Evolutionary conservation across 2,329 filamentous ascomycete species (phyloP), one percentile per base, ranked within the genome.

Genomic region (Chalaropsis thielavioides): DNA sequence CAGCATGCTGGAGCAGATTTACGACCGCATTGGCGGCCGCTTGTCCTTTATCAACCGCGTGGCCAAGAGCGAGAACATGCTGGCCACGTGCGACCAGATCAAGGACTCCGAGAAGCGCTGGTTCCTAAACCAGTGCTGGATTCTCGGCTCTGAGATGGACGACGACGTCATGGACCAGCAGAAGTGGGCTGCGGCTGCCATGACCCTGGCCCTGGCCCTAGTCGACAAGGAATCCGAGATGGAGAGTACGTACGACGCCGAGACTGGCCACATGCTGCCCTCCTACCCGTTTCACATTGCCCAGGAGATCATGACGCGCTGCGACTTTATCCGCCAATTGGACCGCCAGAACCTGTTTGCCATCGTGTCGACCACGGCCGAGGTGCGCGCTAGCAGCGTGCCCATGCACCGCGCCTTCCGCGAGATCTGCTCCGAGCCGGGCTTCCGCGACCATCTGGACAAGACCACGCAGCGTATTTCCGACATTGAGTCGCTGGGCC

Each of bases 141-240:
- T 89, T 67, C 79, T 90, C 2, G 87, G 87, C 11, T 76, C 76
- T 62, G 85, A 87, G 68, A 88, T 89, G 87, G 94, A 97, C 70
- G 94, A 97, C 75, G 94, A 99, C 72, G 94, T 96, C 70, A 97
- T 97, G 87, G 90, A 96, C 72, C 89, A 96, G 74, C 91, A 97
- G 73, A 96, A 97, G 74, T 96, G 90, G 79, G 90, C 92, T 58
- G 89, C 91, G 13, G 92, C 90, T 13, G 91, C 94, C 44, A 96
- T 97, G 88, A 89, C 95, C 24, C 81, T 99, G 1, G 94, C 92
- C 22, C 88, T 88, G 70, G 91, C 91, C 1, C 83, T 99, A 6
- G 90, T 97, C n/a, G 88, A 95, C 67, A 83, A 83, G 70, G 89
- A 92, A 72, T 78, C 84, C 17, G 79, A 83, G 3, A 83, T 82